Evolutionary conservation across 805 yeast genomes (phyloP), one percentile per base, ranked within the genome.

Genomic region (Hanseniaspora meyeri): DNA sequence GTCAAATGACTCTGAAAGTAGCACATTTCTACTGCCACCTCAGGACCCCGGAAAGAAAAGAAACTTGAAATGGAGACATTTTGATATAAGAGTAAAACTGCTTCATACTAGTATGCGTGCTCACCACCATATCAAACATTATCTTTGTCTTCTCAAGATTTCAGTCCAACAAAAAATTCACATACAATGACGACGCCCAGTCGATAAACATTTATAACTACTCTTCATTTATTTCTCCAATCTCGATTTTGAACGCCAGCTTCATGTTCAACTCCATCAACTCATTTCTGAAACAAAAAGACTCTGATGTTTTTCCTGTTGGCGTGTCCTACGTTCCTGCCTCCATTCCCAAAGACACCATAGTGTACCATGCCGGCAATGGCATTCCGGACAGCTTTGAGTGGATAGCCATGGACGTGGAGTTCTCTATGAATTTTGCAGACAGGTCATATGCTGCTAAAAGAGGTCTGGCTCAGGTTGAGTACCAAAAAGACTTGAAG

Each of bases 361-460:
- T 77, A 39, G 62, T 82, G 51, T 82, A 78, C 57, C 86, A 81
- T 64, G 71, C 82, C 0, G 79, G 78, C 4, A 59, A 63, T n/a
- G 72, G 73, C 0, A 61, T 79, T 10, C 84, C 85, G 1, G 63
- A 64, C 0, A 62, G 70, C 27, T 73, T 73, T 36, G 86, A 82
- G 63, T 81, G 87, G 86, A 67, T 79, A 11, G 87, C 86, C 1
- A 70, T 81, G 75, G 83, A 81, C 63, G 76, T 72, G 60, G 85
- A 81, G 61, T 81, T 81, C 65, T 77, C 83, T 60, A 78, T 75
- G 59, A 66, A 64, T 58, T 81, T 80, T 68, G 74, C 76, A 4
- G 46, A 61, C 17, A 62, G 62, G 49, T 65, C 38, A 57, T 58
- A 47, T 53, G 47, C 52, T 49, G 43, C 64, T 51, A 16, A 3